phyloP scores from a whole-genome alignment of 768 basidiomycete genomes.

The Arthromyces matolae region DNA sequence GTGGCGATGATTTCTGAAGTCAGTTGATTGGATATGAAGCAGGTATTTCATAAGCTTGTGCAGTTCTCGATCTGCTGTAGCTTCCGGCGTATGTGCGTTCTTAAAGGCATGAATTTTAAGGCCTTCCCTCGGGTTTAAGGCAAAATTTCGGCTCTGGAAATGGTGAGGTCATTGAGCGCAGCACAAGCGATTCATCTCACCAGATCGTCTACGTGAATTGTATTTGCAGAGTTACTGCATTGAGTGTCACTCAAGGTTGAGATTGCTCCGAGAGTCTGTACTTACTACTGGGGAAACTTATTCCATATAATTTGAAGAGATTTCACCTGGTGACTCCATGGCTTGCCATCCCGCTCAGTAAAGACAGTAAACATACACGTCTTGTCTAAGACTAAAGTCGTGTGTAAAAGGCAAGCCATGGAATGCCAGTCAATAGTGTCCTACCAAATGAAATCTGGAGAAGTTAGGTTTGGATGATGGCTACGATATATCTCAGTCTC shows the following conservation, averaged over 20 bases:
- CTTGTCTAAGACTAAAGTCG: slow-evolving; percentile 67
- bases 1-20: slow-evolving; percentile 65
- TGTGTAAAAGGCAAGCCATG: slow-evolving; percentile 6
- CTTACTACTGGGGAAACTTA: slow-evolving; percentile 76
- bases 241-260: not conserved
- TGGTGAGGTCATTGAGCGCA: not conserved
- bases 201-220: slow-evolving; percentile 87
- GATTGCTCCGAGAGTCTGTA: not conserved
- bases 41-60: slow-evolving; percentile 63
- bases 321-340: slow-evolving; percentile 80
- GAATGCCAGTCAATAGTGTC: not conserved
- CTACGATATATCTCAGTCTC: slow-evolving; percentile 6
- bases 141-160: slow-evolving; percentile 74
- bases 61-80: slow-evolving; percentile 66
- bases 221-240: slow-evolving; percentile 60
- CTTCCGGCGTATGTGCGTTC: slow-evolving; percentile 64
- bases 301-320: slow-evolving; percentile 85
- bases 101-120: slow-evolving; percentile 83
- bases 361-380: slow-evolving; percentile 89
- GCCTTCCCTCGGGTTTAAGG: slow-evolving; percentile 79
- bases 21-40: slow-evolving; percentile 51
- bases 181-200: slow-evolving; percentile 31
- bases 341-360: slow-evolving; percentile 63
- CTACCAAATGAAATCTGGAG: slow-evolving; percentile 62
- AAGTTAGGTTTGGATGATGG: not conserved